These are phyloP conservation scores for Trypanosoma grayi DNA, from an alignment of 208 protist species.

Conservation along the genomic window DNA sequence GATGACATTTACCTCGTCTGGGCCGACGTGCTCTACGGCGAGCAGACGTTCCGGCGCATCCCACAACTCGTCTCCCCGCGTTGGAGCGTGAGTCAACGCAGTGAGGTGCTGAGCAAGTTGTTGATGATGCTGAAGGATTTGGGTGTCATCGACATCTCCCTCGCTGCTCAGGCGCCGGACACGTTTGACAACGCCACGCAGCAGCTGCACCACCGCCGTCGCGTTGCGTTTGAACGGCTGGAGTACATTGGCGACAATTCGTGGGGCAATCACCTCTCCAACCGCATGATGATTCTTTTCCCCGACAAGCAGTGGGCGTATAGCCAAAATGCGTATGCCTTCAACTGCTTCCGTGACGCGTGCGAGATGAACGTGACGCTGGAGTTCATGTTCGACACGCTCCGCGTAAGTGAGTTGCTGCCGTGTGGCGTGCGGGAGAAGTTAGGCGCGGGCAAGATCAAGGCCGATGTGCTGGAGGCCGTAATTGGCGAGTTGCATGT, in stretches of 20 bases:
- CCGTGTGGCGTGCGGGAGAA: conserved; percentile 17
- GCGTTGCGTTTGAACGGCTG: conserved; percentile 72
- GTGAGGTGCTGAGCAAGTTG: conserved; percentile 31
- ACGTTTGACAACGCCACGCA: conserved; percentile 14
- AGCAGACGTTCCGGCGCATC: conserved; percentile 51
- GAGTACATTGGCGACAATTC: conserved; percentile 87
- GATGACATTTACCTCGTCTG: conserved; percentile 65
- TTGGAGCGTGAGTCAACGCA: conserved; percentile 55
- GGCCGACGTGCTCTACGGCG: conserved; percentile 53
- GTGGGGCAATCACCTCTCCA: conserved; percentile 64
- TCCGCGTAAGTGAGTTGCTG: conserved; percentile 50
- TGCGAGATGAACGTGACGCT: conserved; percentile 86
- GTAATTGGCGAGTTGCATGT: conserved; percentile 74
- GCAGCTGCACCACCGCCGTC: conserved; percentile 44
- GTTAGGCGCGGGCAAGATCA: conserved; percentile 60
- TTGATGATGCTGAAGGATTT: conserved; percentile 40
- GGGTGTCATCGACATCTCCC: conserved; percentile 55
- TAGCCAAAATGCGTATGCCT: conserved; percentile 51
- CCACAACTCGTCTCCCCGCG: conserved; percentile 30
- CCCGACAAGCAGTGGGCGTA: conserved; percentile 76
- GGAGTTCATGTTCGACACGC: conserved; percentile 74
- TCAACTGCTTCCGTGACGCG: conserved; percentile 67
- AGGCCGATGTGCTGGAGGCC: conserved; percentile 80
- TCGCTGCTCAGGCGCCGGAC: conserved; percentile 26
- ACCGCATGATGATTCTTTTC: conserved; percentile 71